A percentile compares a stretch with the other conserved stretches of the same genome.
Evolutionary conservation across 2,329 filamentous ascomycete genomes (phyloP).

Genomic region (Bipolaris cookei): DNA sequence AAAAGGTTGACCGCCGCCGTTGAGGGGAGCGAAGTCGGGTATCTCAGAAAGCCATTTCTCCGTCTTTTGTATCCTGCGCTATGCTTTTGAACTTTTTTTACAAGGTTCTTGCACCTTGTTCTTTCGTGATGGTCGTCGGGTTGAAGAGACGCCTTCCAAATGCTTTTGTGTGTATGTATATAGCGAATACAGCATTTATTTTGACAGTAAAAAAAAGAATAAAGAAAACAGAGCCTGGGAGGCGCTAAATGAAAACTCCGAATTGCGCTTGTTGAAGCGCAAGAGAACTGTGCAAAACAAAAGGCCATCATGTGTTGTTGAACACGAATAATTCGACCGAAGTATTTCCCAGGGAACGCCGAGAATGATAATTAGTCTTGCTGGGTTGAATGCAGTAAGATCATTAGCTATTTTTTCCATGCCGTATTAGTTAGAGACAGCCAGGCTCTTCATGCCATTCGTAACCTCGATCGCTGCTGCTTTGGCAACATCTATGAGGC

Average conservation of each 20-base stretch:
- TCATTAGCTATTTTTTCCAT: constrained; percentile 21
- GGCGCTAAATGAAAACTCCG: background rate
- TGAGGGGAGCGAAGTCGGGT: constrained; percentile 38
- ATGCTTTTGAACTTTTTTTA: constrained; percentile 13
- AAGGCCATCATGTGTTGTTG: constrained; percentile 14
- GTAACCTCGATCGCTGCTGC: constrained; percentile 38
- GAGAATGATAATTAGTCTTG: constrained; percentile 29
- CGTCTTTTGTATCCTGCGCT: background rate
- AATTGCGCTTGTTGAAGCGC: constrained; percentile 30
- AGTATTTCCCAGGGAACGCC: constrained; percentile 7
- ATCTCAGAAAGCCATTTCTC: constrained; percentile 29
- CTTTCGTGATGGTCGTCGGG: constrained; percentile 46
- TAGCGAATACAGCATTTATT: background rate
- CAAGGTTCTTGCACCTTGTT: constrained; percentile 17
- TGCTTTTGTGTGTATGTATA: constrained; percentile 25
- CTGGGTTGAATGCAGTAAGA: constrained; percentile 45
- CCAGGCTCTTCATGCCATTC: constrained; percentile 38
- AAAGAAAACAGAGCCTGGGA: background rate
- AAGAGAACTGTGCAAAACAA: constrained; percentile 32
- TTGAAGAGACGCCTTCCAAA: constrained; percentile 50
- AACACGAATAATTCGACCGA: background rate
- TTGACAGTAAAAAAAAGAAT: background rate
- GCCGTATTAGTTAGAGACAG: constrained; percentile 34
- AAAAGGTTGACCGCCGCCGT: constrained; percentile 32
- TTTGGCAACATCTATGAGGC: constrained; percentile 36